Evolutionary conservation across 805 yeast species (phyloP).

Genomic region (Candida takata): DNA sequence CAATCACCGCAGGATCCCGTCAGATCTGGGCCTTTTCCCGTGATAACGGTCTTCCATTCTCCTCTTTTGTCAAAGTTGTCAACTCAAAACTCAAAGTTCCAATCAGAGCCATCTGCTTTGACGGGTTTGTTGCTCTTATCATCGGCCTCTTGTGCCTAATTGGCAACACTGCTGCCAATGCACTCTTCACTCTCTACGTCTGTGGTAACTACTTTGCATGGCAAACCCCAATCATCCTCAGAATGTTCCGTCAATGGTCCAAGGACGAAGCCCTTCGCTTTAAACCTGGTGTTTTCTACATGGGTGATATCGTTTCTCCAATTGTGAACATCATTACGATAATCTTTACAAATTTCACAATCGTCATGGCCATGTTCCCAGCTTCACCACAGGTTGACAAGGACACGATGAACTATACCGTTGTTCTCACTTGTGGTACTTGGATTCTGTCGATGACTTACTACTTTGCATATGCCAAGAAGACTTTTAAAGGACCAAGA

Average conservation of each 20-base stretch:
- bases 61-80: constrained; percentile 45
- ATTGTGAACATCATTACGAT: constrained; percentile 39
- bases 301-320: constrained; percentile 41
- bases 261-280: constrained; percentile 31
- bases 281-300: constrained; percentile 55
- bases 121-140: constrained; percentile 40
- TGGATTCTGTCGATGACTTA: constrained; percentile 49
- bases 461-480: constrained; percentile 45
- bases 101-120: constrained; percentile 51
- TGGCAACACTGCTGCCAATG: constrained; percentile 54
- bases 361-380: constrained; percentile 57
- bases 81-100: constrained; percentile 51
- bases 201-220: constrained; percentile 60
- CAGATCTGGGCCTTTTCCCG: constrained; percentile 74
- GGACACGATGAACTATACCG: constrained; percentile 59
- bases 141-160: constrained; percentile 55
- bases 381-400: constrained; percentile 30
- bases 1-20: constrained; percentile 57
- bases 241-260: constrained; percentile 35
- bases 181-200: constrained; percentile 59
- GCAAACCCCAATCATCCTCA: constrained; percentile 51
- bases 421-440: constrained; percentile 54
- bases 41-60: constrained; percentile 65
- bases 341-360: constrained; percentile 42
- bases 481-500: constrained; percentile 50